Evolutionary conservation across 1,139 yeast genomes (phyloP).

Genomic region (Taiozyma onychis): DNA sequence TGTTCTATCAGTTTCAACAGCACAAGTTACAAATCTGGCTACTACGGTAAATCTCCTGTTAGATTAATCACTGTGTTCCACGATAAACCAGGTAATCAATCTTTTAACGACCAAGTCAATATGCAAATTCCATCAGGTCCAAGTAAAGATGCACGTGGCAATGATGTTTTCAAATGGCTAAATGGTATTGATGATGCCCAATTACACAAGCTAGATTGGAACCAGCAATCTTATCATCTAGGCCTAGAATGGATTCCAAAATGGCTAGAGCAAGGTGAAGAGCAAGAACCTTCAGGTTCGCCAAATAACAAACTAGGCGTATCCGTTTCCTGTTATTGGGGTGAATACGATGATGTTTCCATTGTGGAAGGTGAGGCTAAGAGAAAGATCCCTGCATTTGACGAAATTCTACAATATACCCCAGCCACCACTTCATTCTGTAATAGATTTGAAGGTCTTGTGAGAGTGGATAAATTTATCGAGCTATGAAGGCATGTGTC

Average conservation of each 20-base stretch:
- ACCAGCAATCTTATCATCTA: conserved; percentile 45
- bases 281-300: conserved; percentile 31
- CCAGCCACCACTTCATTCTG: conserved; percentile 63
- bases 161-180: conserved; percentile 45
- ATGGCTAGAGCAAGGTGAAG: conserved; percentile 38
- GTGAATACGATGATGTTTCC: conserved; percentile 49
- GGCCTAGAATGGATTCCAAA: conserved; percentile 79
- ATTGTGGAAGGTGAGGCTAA: conserved; percentile 30
- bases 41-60: conserved; percentile 46
- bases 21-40: conserved; percentile 31
- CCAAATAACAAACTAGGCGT: conserved; percentile 39
- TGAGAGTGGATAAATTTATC: conserved; percentile 35
- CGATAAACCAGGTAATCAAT: conserved; percentile 23
- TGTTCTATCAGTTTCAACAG: conserved; percentile 57
- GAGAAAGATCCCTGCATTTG: conserved; percentile 59
- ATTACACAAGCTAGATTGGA: conserved; percentile 62
- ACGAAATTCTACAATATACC: conserved; percentile 58
- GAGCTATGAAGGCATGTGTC: conserved; percentile 8
- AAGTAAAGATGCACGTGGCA: conserved; percentile 43
- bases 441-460: conserved; percentile 61
- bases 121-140: conserved; percentile 42
- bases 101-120: not conserved
- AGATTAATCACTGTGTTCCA: conserved; percentile 50
- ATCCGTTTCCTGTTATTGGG: conserved; percentile 64
- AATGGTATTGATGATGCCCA: conserved; percentile 59